These are phyloP conservation scores for Astragalus glycyphyllos DNA, from an alignment of 306 rosid genomes.

Conservation along the genomic window DNA sequence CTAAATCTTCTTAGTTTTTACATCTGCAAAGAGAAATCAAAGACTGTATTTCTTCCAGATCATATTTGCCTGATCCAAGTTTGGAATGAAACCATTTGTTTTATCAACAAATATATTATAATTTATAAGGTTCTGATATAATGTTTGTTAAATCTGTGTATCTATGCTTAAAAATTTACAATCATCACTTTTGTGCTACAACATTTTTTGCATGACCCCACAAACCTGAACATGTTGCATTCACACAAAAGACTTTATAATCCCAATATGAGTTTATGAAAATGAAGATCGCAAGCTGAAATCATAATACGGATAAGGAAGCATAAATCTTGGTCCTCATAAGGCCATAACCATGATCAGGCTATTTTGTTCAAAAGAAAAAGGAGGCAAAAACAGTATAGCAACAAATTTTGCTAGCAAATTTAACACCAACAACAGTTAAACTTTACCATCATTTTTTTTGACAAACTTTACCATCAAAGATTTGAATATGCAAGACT, in stretches of 20 bases:
- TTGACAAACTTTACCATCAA: neutral
- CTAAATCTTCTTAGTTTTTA: conserved; percentile 18
- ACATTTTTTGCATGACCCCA: conserved; percentile 4
- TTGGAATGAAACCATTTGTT: conserved; percentile 16
- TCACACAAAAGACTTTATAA: conserved; percentile 27
- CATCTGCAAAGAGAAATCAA: conserved; percentile 12
- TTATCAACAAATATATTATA: neutral
- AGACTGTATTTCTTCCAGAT: neutral
- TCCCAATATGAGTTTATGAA: neutral
- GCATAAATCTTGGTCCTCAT: conserved; percentile 1
- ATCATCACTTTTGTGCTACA: conserved; percentile 22
- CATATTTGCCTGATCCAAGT: conserved; percentile 28
- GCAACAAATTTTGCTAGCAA: conserved; percentile 20
- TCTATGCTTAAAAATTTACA: conserved; percentile 13
- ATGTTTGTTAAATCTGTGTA: conserved; percentile 4
- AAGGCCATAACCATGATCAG: neutral
- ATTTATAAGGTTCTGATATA: conserved; percentile 8
- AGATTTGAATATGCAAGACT: conserved; percentile 12
- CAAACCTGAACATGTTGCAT: neutral
- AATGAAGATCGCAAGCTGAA: conserved; percentile 13
- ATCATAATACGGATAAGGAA: conserved; percentile 14
- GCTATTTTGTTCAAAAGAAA: neutral
- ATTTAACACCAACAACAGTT: conserved; percentile 2
- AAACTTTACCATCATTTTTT: neutral
- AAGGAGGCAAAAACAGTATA: neutral